These are phyloP conservation scores for Rhizophora apiculata DNA, from an alignment of 345 rosid species.

Conservation along the genomic window DNA sequence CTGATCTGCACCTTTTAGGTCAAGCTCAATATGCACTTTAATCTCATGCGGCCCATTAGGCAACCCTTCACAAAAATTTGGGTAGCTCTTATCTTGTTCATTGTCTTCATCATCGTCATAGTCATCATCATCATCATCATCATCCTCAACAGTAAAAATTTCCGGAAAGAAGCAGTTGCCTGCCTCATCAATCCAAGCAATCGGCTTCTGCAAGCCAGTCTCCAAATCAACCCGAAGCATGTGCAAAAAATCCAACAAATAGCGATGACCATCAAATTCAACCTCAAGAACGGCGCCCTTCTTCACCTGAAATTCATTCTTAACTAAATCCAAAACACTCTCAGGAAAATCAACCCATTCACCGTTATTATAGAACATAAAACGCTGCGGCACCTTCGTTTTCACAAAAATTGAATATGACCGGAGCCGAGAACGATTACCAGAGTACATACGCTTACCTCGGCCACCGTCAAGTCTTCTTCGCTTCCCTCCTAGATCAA, in stretches of 20 bases:
- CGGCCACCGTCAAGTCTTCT: slow-evolving; percentile 39
- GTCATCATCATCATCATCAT: slow-evolving; percentile 30
- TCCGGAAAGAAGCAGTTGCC: slow-evolving; percentile 86
- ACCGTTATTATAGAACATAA: slow-evolving; percentile 72
- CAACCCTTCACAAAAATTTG: slow-evolving; percentile 29
- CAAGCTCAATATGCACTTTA: slow-evolving; percentile 83
- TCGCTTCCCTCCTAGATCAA: slow-evolving; percentile 44
- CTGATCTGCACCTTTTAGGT: slow-evolving; percentile 48
- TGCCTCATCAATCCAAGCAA: slow-evolving; percentile 94
- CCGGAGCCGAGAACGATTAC: slow-evolving; percentile 38
- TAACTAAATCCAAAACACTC: slow-evolving; percentile 33
- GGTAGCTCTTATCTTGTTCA: slow-evolving; percentile 39
- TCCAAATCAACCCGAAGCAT: slow-evolving; percentile 66
- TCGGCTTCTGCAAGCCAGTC: slow-evolving; percentile 57
- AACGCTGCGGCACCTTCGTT: slow-evolving; percentile 60
- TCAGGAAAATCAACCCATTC: slow-evolving; percentile 76
- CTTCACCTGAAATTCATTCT: slow-evolving; percentile 58
- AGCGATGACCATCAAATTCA: slow-evolving; percentile 43
- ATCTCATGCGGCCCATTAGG: slow-evolving; percentile 50
- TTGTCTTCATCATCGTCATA: slow-evolving; percentile 40
- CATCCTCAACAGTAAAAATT: slow-evolving; percentile 15
- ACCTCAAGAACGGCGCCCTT: slow-evolving; percentile 54
- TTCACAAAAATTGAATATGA: slow-evolving; percentile 68
- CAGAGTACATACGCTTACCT: slow-evolving; percentile 26
- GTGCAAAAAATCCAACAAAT: slow-evolving; percentile 73